Conservation (phyloP, 2,329 filamentous ascomycete species). For the Phaeosphaeria sp. region DNA sequence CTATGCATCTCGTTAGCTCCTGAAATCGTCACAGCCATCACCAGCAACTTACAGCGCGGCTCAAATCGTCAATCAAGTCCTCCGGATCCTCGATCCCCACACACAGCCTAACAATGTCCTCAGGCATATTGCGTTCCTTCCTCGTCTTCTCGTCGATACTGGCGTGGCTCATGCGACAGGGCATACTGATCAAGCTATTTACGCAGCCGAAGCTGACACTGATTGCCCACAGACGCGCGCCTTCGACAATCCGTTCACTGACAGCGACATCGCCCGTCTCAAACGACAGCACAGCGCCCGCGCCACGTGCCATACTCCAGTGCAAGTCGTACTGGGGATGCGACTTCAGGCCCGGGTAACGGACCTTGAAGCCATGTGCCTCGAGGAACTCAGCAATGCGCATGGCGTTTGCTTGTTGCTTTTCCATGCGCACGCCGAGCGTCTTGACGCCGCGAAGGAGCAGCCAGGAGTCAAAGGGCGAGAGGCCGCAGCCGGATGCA, state of each 20-base stretch:
- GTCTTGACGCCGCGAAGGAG: conserved; percentile 97
- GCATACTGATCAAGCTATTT: conserved; percentile 98
- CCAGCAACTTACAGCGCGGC: conserved; percentile 77
- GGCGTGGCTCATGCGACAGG: conserved; percentile 98
- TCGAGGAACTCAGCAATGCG: conserved; percentile 93
- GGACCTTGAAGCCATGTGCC: conserved; percentile 87
- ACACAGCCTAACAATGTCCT: conserved; percentile 94
- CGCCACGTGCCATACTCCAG: conserved; percentile 92
- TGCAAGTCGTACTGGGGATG: conserved; percentile 97
- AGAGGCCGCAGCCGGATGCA: conserved; percentile 89
- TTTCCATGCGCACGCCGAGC: conserved; percentile 96
- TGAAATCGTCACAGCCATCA: neutral
- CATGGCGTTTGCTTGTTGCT: conserved; percentile 93
- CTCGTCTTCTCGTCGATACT: conserved; percentile 96
- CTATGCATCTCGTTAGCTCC: conserved; percentile 28
- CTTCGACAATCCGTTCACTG: conserved; percentile 93
- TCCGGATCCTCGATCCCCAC: conserved; percentile 94
- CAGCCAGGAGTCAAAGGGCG: conserved; percentile 95
- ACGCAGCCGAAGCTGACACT: conserved; percentile 98
- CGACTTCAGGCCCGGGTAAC: conserved; percentile 91
- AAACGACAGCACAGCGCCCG: conserved; percentile 93
- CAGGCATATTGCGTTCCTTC: conserved; percentile 75
- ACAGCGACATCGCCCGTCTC: conserved; percentile 87
- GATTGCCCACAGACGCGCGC: conserved; percentile 89
- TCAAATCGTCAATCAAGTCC: conserved; percentile 92